Conservation (phyloP, 2,329 filamentous ascomycete genomes). For the Chaetomiaceae sp. region DNA sequence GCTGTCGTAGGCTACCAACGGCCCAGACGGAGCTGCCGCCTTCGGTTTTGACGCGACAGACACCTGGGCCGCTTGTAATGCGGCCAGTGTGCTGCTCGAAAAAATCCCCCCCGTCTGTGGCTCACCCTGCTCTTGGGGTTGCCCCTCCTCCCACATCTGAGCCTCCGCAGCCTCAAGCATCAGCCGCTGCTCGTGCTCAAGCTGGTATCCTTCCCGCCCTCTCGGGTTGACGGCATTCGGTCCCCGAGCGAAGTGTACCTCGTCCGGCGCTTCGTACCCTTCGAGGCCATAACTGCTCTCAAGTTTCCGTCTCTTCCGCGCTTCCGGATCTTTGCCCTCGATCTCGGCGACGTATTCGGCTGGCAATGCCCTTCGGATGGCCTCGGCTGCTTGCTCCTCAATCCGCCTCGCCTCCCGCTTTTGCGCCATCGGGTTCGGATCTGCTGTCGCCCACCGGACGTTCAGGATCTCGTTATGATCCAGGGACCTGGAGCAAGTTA, state of each 20-base stretch:
- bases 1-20: constrained; percentile 84
- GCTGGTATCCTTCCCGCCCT: constrained; percentile 55
- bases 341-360: constrained; percentile 90
- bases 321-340: constrained; percentile 83
- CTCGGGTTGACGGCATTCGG: constrained; percentile 60
- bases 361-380: constrained; percentile 80
- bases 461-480: constrained; percentile 93
- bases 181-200: constrained; percentile 57
- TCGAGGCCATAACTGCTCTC: constrained; percentile 85
- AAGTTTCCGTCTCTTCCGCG: constrained; percentile 81
- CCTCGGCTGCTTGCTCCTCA: constrained; percentile 95
- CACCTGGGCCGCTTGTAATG: constrained; percentile 59
- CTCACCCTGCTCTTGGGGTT: constrained; percentile 37
- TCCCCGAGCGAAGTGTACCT: constrained; percentile 85
- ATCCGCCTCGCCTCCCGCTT: constrained; percentile 83
- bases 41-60: constrained; percentile 53
- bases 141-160: constrained; percentile 37
- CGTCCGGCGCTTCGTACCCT: constrained; percentile 90
- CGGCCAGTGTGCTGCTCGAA: constrained; percentile 75
- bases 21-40: constrained; percentile 54
- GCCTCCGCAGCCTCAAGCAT: constrained; percentile 56
- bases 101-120: constrained; percentile 63
- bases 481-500: constrained; percentile 42
- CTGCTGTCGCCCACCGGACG: constrained; percentile 93
- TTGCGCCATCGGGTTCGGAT: constrained; percentile 92